Evolutionary conservation across 202 grass and related monocot genomes (phyloP), one percentile per base, ranked within the genome.

Genomic region (Panicum hallii): DNA sequence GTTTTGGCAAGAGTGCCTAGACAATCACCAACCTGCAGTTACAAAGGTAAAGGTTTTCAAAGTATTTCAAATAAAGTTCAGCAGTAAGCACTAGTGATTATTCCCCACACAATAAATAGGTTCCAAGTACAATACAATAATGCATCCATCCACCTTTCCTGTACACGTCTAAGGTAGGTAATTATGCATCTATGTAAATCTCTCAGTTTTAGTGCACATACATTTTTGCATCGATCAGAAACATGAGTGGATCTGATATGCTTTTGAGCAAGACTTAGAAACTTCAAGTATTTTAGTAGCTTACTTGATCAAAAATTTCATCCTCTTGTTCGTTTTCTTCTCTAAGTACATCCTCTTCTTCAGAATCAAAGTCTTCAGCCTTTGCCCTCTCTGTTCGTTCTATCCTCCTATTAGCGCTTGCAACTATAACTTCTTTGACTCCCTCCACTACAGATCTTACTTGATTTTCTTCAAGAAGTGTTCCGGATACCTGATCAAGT

Each of bases 311-410:
- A 82, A 99, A 96, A 26, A 99, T 93, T 82, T 99, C 97, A 85
- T 99, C 97, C 78, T 99, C 97, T 84, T 97, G 90, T 83, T 99
- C 97, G 3, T 97, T 99, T 91, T 99, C 97, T 94, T 99, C 97
- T 89, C 94, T 84, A 65, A 99, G 86, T 34, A 99, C 69, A 75
- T 99, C 97, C 11, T 91, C 93, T 91, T 99, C 97, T 70, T 99
- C 97, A 16, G 90, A 94, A 96, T 99, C 97, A n/a, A 96, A 99
- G 80, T 97, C 97, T 68, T 99, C 93, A 40, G 90, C 91, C 58
- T 90, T 94, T 5, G 84, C 82, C 76, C 90, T 90, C 28, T 96
- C 93, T 36, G 87, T 87, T 63, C 93, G 93, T 74, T 96, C 97
- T 63, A 75, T 94, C 87, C 91, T 96, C 82, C 97, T 96, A 56